Evolutionary conservation across 2,329 filamentous ascomycete species (phyloP).

Genomic region (Ceratocystis eucalypticola): DNA sequence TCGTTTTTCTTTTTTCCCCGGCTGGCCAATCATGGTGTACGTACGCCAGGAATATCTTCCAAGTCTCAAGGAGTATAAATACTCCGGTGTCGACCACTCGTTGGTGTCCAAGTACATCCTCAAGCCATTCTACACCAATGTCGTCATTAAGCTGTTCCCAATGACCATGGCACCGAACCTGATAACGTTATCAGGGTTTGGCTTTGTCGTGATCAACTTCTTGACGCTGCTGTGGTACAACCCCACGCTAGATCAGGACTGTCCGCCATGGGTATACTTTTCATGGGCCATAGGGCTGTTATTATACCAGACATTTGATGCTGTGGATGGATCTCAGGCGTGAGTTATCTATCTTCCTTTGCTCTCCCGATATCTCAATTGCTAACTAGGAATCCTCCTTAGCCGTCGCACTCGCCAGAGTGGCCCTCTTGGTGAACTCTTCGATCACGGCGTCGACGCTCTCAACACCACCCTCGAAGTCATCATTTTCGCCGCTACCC

Average conservation of each 20-base stretch:
- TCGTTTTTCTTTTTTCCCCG: too few relatives aligned
- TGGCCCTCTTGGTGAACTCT: conserved; percentile 86
- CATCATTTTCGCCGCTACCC: conserved; percentile 77
- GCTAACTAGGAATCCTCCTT: conserved; percentile 9
- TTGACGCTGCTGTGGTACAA: conserved; percentile 91
- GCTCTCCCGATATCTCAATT: background rate
- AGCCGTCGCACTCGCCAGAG: conserved; percentile 81
- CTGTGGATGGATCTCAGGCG: conserved; percentile 89
- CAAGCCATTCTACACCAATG: conserved; percentile 93
- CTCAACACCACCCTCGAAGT: conserved; percentile 92
- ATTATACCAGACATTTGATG: conserved; percentile 96
- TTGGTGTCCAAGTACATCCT: conserved; percentile 82
- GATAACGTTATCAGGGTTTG: conserved; percentile 84
- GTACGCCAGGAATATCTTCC: conserved; percentile 82
- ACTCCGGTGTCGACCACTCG: conserved; percentile 81
- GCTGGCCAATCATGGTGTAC: conserved; percentile 60
- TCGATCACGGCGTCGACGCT: conserved; percentile 94
- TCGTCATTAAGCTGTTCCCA: conserved; percentile 88
- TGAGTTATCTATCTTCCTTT: conserved; percentile 34
- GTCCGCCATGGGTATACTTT: conserved; percentile 88
- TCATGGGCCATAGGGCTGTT: conserved; percentile 84
- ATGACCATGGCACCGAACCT: conserved; percentile 83
- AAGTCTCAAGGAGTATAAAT: conserved; percentile 88
- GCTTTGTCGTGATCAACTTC: conserved; percentile 79
- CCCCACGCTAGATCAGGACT: conserved; percentile 85